Evolutionary conservation across 306 rosid species (phyloP).

Genomic region (Neltuma alba): DNA sequence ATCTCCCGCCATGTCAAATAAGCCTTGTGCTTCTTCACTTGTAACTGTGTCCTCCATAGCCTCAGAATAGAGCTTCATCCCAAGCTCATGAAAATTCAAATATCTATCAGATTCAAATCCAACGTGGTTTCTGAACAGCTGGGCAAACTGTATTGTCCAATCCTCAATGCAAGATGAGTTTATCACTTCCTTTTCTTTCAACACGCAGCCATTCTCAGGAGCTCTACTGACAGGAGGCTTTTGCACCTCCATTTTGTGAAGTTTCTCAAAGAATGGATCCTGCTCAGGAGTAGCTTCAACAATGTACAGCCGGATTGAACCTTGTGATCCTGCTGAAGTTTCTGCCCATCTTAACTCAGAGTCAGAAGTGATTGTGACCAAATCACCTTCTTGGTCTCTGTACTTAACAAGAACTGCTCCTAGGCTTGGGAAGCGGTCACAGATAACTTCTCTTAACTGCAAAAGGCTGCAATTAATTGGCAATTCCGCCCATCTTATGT

Average conservation of each 20-base stretch:
- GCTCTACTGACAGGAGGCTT: slow-evolving; percentile 19
- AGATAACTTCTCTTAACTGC: slow-evolving; percentile 56
- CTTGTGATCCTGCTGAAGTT: slow-evolving; percentile 46
- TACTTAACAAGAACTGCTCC: slow-evolving; percentile 62
- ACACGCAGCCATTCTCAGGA: slow-evolving; percentile 42
- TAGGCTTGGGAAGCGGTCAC: slow-evolving; percentile 54
- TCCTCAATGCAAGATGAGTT: slow-evolving; percentile 63
- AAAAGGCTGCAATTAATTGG: slow-evolving; percentile 59
- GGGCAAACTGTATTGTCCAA: slow-evolving; percentile 65
- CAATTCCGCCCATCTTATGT: slow-evolving; percentile 67
- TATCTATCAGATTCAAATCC: slow-evolving; percentile 63
- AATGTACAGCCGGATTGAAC: slow-evolving; percentile 58
- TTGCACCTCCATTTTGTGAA: slow-evolving; percentile 25
- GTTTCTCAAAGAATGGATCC: slow-evolving; percentile 55
- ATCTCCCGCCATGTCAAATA: slow-evolving; percentile 57
- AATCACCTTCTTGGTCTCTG: slow-evolving; percentile 71
- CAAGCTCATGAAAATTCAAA: slow-evolving; percentile 68
- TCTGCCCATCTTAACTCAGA: slow-evolving; percentile 74
- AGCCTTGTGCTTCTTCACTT: slow-evolving; percentile 69
- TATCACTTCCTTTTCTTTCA: slow-evolving; percentile 42
- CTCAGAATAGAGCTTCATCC: slow-evolving; percentile 70
- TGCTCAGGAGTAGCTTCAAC: slow-evolving; percentile 60
- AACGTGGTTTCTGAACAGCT: slow-evolving; percentile 59
- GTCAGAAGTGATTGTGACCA: slow-evolving; percentile 63
- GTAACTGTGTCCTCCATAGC: slow-evolving; percentile 79